Conservation (phyloP, 2,329 filamentous ascomycete species). For the Cytospora leucostoma region DNA sequence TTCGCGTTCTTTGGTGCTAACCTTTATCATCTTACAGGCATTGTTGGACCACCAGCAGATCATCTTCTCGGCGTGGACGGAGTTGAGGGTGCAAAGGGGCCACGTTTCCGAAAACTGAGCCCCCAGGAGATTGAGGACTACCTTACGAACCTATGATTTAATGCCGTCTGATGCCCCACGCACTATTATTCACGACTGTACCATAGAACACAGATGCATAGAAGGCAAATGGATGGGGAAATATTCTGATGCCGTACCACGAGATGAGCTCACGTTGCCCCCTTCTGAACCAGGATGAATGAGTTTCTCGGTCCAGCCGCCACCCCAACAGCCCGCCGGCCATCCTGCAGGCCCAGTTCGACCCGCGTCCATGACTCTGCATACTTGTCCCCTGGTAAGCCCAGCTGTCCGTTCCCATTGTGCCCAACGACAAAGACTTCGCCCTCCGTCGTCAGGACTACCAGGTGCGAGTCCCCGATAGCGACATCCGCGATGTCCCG, state of each 20-base stretch:
- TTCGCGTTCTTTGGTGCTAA: constrained; percentile 5
- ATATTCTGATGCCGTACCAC: constrained; percentile 21
- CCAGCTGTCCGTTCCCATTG: constrained; percentile 62
- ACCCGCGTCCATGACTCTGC: constrained; percentile 41
- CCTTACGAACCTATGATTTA: constrained; percentile 86
- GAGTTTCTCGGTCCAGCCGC: constrained; percentile 52
- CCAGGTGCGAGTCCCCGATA: constrained; percentile 60
- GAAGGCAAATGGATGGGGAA: constrained; percentile 31
- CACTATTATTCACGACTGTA: constrained; percentile 37
- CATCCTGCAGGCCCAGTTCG: constrained; percentile 33
- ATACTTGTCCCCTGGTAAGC: constrained; percentile 38
- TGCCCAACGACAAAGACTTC: constrained; percentile 57
- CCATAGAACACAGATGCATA: constrained; percentile 41
- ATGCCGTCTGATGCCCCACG: constrained; percentile 30
- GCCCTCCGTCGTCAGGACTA: constrained; percentile 53
- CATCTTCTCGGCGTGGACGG: constrained; percentile 90
- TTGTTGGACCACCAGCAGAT: constrained; percentile 91
- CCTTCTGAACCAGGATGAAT: constrained; percentile 45
- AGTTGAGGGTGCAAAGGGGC: constrained; percentile 80
- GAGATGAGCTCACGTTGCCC: constrained; percentile 24
- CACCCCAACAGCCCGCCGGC: constrained; percentile 43
- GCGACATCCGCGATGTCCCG: constrained; percentile 59
- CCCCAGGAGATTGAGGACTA: constrained; percentile 99
- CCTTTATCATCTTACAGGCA: constrained; percentile 56
- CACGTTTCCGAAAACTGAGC: constrained; percentile 89